A percentile compares a stretch with the other conserved stretches of the same genome.
phyloP scores from a whole-genome alignment of 345 rosid species.

The Euphorbia lathyris region DNA sequence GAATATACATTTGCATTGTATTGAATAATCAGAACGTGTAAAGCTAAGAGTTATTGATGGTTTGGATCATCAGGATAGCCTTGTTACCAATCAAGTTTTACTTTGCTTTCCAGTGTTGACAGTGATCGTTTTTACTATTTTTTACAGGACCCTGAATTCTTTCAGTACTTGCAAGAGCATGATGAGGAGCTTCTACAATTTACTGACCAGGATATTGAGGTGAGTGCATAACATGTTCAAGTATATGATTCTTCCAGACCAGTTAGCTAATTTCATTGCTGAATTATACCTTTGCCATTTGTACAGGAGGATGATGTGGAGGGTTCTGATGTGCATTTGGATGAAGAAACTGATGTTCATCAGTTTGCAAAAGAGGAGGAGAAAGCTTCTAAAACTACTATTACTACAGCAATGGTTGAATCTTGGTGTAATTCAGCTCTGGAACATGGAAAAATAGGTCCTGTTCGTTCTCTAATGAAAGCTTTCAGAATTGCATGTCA shows the following conservation, averaged over 20 bases:
- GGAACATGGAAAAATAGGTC: conserved; percentile 59
- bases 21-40: neutral
- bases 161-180: conserved; percentile 64
- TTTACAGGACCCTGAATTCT: conserved; percentile 86
- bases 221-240: conserved; percentile 21
- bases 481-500: conserved; percentile 96
- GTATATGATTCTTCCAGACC: neutral
- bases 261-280: neutral
- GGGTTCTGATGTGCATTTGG: conserved; percentile 33
- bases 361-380: conserved; percentile 31
- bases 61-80: neutral
- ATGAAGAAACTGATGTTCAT: conserved; percentile 31
- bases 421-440: conserved; percentile 65
- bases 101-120: neutral
- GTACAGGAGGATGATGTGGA: conserved; percentile 57
- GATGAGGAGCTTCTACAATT: conserved; percentile 74
- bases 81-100: neutral
- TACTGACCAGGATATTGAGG: conserved; percentile 71
- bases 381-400: conserved; percentile 46
- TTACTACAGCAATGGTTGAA: conserved; percentile 71
- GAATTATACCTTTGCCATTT: conserved; percentile 5
- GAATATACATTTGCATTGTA: neutral
- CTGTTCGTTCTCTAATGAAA: conserved; percentile 68
- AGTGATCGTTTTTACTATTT: neutral
- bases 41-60: neutral